Evolutionary conservation across 345 rosid genomes (phyloP).

Genomic region (Jatropha curcas): DNA sequence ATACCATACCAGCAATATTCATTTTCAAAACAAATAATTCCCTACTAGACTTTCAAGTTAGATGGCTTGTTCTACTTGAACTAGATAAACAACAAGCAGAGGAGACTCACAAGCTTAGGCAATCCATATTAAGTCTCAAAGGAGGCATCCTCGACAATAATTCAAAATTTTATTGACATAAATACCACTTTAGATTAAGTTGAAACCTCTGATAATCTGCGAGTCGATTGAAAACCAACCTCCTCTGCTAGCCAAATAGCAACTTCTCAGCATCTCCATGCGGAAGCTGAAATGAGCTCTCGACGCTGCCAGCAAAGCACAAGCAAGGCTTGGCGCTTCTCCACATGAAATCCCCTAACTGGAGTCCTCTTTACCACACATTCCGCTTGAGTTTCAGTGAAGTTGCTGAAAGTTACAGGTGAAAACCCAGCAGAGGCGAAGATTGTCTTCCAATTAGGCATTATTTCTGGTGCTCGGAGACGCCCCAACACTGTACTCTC

Average conservation of each 20-base stretch:
- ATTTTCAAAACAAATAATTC: conserved; percentile 22
- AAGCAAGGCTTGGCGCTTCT: conserved; percentile 71
- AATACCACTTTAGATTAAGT: conserved; percentile 25
- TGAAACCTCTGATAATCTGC: conserved; percentile 29
- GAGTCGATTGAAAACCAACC: conserved; percentile 31
- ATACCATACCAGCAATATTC: conserved; percentile 25
- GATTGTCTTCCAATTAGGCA: conserved; percentile 72
- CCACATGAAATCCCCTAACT: conserved; percentile 77
- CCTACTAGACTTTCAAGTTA: conserved; percentile 30
- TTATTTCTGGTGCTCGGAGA: conserved; percentile 51
- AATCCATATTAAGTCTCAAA: conserved; percentile 30
- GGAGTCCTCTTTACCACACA: conserved; percentile 67
- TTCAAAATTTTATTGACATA: conserved; percentile 33
- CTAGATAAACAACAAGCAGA: conserved; percentile 33
- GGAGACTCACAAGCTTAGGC: conserved; percentile 31
- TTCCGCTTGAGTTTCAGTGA: conserved; percentile 86
- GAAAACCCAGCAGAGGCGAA: conserved; percentile 70
- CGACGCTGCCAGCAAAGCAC: conserved; percentile 85
- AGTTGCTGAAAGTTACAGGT: conserved; percentile 65
- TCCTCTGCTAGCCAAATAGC: conserved; percentile 14
- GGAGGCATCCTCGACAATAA: conserved; percentile 21
- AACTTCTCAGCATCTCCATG: conserved; percentile 71
- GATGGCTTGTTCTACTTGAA: conserved; percentile 25
- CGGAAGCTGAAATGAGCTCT: conserved; percentile 83
- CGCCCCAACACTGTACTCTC: conserved; percentile 67